phyloP scores from a whole-genome alignment of 805 yeast species.

The Candida nanaspora region DNA sequence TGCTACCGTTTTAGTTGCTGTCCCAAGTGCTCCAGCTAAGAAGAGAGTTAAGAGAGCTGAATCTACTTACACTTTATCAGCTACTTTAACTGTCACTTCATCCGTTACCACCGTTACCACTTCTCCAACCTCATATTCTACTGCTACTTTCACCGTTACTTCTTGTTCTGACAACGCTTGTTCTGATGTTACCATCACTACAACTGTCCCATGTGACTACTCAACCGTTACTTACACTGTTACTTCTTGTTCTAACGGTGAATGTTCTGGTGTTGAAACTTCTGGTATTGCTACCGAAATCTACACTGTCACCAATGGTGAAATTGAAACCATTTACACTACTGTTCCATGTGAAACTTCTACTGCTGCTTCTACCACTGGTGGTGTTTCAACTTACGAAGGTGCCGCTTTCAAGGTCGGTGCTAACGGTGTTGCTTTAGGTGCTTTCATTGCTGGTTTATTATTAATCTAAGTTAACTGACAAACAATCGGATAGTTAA shows the following conservation, averaged over 20 bases:
- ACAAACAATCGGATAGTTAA: too few species aligned
- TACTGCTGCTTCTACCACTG: background rate
- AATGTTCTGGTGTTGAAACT: background rate
- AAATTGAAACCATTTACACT: background rate
- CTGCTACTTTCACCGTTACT: background rate
- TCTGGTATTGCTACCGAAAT: background rate
- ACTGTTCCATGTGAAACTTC: constrained; percentile 1
- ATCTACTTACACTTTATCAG: background rate
- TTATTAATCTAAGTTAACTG: constrained; percentile 7
- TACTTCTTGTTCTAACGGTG: constrained; percentile 35
- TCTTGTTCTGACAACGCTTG: background rate
- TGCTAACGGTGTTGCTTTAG: background rate
- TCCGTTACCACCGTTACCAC: background rate
- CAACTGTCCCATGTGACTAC: background rate
- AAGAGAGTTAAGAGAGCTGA: constrained; percentile 1
- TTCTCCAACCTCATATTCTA: background rate
- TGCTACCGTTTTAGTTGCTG: background rate
- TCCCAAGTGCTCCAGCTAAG: background rate
- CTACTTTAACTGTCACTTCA: background rate
- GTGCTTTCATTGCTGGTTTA: background rate
- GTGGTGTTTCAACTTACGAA: background rate
- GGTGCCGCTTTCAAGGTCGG: background rate
- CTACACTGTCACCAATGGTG: background rate
- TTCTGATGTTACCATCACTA: constrained; percentile 5
- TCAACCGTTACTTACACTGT: constrained; percentile 1